Evolutionary conservation across 352 stramenopile species (phyloP).

Genomic region (Phytophthora sojae): DNA sequence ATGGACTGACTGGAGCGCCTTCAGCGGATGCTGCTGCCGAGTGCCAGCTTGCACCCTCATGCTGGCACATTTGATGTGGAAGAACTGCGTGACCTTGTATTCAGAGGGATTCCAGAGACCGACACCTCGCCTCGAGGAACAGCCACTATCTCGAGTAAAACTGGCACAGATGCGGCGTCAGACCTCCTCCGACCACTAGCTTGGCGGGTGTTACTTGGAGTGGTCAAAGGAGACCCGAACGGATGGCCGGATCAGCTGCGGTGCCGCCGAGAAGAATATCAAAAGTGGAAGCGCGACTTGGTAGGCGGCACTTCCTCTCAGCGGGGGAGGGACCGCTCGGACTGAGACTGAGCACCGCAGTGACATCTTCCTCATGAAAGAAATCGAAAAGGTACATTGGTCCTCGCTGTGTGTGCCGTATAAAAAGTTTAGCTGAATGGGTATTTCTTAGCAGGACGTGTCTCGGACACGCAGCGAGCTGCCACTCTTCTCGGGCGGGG

Average conservation of each 20-base stretch:
- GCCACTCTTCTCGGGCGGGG: conserved; percentile 53
- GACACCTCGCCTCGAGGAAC: neutral
- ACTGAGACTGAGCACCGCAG: conserved; percentile 24
- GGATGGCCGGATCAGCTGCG: conserved; percentile 34
- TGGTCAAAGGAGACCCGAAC: conserved; percentile 26
- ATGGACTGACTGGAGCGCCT: conserved; percentile 19
- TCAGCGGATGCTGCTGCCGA: conserved; percentile 17
- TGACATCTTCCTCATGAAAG: conserved; percentile 58
- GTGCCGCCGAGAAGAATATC: conserved; percentile 36
- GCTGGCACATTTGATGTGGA: conserved; percentile 27
- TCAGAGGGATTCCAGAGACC: conserved; percentile 15
- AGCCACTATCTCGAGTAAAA: neutral
- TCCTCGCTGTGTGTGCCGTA: too few species aligned
- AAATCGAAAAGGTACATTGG: conserved; percentile 60
- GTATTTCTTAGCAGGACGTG: conserved; percentile 47
- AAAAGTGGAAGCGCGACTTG: conserved; percentile 47
- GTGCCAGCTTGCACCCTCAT: neutral
- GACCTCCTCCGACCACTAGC: conserved; percentile 32
- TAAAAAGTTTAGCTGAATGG: too few species aligned
- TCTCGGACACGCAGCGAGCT: conserved; percentile 65
- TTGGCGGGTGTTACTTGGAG: conserved; percentile 54
- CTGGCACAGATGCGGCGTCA: neutral
- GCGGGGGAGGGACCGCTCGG: conserved; percentile 17
- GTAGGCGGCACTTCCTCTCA: conserved; percentile 29
- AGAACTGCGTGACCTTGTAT: conserved; percentile 29